A percentile compares a stretch with the other conserved stretches of the same genome.
These are phyloP conservation scores for Ephemerocybe angulata DNA, from an alignment of 768 basidiomycete genomes.

Conservation along the genomic window DNA sequence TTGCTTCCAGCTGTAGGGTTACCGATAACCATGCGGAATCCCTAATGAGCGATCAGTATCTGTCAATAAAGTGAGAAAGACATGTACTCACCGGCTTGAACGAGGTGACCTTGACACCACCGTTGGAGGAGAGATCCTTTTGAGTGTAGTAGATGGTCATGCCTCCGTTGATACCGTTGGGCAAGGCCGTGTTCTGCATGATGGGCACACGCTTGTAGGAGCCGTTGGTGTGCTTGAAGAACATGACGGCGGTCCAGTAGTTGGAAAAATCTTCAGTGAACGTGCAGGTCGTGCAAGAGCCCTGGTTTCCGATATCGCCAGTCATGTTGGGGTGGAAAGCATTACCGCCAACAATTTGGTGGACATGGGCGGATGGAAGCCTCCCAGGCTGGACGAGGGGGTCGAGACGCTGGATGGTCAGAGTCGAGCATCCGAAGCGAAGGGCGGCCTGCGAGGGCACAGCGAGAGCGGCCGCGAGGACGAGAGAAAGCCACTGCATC, in stretches of 20 bases:
- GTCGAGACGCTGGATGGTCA: constrained; percentile 9
- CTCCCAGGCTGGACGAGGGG: constrained; percentile 9
- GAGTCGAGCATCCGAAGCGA: constrained; percentile 9
- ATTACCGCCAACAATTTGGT: constrained; percentile 9
- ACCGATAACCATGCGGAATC: constrained; percentile 10
- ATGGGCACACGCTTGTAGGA: constrained; percentile 8
- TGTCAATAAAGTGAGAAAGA: not conserved
- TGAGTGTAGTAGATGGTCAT: constrained; percentile 10
- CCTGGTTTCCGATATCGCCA: constrained; percentile 8
- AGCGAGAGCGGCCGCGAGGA: constrained; percentile 4
- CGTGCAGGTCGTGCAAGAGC: constrained; percentile 7
- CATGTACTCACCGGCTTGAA: not conserved
- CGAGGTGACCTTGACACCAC: not conserved
- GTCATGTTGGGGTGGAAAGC: constrained; percentile 11
- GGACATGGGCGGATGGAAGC: constrained; percentile 6
- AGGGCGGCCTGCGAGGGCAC: constrained; percentile 7
- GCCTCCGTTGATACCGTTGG: constrained; percentile 8
- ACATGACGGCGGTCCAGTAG: constrained; percentile 10
- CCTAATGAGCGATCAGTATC: not conserved
- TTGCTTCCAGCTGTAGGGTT: constrained; percentile 6
- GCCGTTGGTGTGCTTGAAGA: constrained; percentile 7
- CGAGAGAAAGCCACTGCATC: constrained; percentile 9
- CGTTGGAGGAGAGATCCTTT: constrained; percentile 3
- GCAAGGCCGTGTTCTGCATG: constrained; percentile 7
- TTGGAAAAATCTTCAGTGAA: constrained; percentile 8